Evolutionary conservation across 495 filamentous ascomycete species (phyloP).

Genomic region (Hypoxylon trugodes): DNA sequence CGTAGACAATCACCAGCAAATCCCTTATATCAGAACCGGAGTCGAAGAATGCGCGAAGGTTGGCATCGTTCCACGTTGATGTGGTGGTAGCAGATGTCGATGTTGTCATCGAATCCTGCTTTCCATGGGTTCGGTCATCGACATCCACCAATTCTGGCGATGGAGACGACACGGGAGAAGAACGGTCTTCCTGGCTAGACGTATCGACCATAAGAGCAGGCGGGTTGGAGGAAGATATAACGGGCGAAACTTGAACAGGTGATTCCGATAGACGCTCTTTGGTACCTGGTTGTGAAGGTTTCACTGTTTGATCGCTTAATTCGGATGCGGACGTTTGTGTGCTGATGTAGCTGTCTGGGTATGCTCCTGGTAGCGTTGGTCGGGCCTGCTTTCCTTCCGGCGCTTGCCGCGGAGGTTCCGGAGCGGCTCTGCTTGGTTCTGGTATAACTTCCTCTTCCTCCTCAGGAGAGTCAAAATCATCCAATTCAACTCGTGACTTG

Average conservation of each 20-base stretch:
- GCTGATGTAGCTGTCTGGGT: slow-evolving; percentile 49
- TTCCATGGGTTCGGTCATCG: slow-evolving; percentile 49
- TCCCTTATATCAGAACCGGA: slow-evolving; percentile 92
- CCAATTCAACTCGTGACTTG: slow-evolving; percentile 56
- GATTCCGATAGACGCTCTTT: slow-evolving; percentile 74
- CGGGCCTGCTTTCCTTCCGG: slow-evolving; percentile 27
- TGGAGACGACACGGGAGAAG: slow-evolving; percentile 70
- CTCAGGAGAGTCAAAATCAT: slow-evolving; percentile 59
- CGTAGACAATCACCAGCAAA: slow-evolving; percentile 88
- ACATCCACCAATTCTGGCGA: slow-evolving; percentile 71
- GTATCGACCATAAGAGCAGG: slow-evolving; percentile 71
- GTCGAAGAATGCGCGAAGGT: slow-evolving; percentile 87
- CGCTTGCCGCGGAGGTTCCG: slow-evolving; percentile 27
- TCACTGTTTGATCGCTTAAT: slow-evolving; percentile 35
- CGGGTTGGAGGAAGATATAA: slow-evolving; percentile 56
- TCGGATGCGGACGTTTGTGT: slow-evolving; percentile 38
- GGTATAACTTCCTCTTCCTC: slow-evolving; percentile 52
- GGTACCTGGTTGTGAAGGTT: slow-evolving; percentile 38
- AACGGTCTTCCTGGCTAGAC: slow-evolving; percentile 69
- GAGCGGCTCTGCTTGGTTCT: slow-evolving; percentile 37
- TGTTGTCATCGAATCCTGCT: slow-evolving; percentile 54
- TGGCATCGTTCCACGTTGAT: slow-evolving; percentile 83
- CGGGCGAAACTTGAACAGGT: slow-evolving; percentile 75
- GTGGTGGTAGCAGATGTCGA: slow-evolving; percentile 52
- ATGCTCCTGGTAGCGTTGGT: slow-evolving; percentile 46